phyloP scores from a whole-genome alignment of 768 basidiomycete species.

The Trametes maxima region DNA sequence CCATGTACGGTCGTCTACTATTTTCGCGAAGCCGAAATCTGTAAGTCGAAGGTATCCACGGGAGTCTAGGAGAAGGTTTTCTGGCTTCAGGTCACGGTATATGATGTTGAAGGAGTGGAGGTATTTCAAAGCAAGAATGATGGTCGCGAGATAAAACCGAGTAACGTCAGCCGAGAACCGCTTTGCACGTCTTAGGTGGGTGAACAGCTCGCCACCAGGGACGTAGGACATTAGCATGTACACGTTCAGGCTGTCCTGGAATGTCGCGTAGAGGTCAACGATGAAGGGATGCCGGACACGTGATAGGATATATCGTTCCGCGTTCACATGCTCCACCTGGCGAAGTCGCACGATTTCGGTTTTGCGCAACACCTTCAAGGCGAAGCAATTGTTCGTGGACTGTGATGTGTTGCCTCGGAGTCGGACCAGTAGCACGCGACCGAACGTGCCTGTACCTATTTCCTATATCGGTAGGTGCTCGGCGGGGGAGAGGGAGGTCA shows the following conservation, averaged over 20 bases:
- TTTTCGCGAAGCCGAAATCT: constrained; percentile 98
- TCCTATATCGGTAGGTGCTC: background rate
- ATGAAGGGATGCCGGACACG: constrained; percentile 93
- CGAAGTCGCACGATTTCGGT: constrained; percentile 85
- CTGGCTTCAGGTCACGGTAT: constrained; percentile 97
- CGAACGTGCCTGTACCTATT: constrained; percentile 95
- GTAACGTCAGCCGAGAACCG: constrained; percentile 97
- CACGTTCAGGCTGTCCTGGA: constrained; percentile 94
- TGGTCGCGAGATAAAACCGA: constrained; percentile 95
- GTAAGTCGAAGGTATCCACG: constrained; percentile 93
- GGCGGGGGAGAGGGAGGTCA: background rate
- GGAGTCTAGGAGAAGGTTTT: constrained; percentile 94
- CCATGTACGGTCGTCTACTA: constrained; percentile 97
- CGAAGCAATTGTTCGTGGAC: constrained; percentile 65
- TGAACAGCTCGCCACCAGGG: constrained; percentile 97
- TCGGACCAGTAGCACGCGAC: constrained; percentile 87
- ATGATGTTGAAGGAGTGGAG: constrained; percentile 97
- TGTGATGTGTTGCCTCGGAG: constrained; percentile 53
- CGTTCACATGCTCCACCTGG: constrained; percentile 98
- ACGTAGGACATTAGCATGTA: constrained; percentile 98
- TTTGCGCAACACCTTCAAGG: constrained; percentile 89
- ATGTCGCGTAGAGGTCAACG: constrained; percentile 93
- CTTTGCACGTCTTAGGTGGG: constrained; percentile 90
- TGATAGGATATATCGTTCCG: constrained; percentile 91
- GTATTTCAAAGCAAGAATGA: constrained; percentile 92